These are phyloP conservation scores for Pyronema domesticum DNA, from an alignment of 495 filamentous ascomycete species.

Conservation along the genomic window DNA sequence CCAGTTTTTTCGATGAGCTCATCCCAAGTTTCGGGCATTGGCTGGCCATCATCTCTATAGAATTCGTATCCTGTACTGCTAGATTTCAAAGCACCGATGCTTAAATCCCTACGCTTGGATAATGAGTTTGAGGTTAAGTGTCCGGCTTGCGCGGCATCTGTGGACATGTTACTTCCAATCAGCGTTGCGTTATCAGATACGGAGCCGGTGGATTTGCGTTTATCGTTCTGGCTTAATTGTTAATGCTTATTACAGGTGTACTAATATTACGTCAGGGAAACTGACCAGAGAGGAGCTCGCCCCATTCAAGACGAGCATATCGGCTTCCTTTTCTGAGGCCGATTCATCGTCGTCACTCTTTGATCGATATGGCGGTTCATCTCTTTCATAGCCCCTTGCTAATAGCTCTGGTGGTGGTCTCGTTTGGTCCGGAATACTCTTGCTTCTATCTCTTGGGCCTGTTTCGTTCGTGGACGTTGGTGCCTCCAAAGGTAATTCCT, in stretches of 20 bases:
- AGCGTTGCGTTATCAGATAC: not conserved
- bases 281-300: conserved; percentile 1
- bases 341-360: conserved; percentile 70
- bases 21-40: conserved; percentile 67
- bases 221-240: not conserved
- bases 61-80: not conserved
- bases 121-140: not conserved
- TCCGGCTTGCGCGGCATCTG: not conserved
- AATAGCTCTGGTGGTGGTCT: conserved; percentile 84
- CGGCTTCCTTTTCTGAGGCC: conserved; percentile 46
- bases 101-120: not conserved
- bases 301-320: not conserved
- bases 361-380: conserved; percentile 23
- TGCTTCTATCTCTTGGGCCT: conserved; percentile 72
- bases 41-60: conserved; percentile 47
- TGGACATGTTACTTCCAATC: not conserved
- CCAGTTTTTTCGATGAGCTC: conserved; percentile 80
- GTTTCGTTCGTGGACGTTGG: conserved; percentile 63
- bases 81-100: not conserved
- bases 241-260: not conserved
- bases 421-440: conserved; percentile 75
- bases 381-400: conserved; percentile 56
- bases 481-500: conserved; percentile 84
- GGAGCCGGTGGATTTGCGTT: not conserved
- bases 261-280: not conserved